Evolutionary conservation across 1,284 basidiomycete genomes (phyloP).

Genomic region (Earliella scabrosa): DNA sequence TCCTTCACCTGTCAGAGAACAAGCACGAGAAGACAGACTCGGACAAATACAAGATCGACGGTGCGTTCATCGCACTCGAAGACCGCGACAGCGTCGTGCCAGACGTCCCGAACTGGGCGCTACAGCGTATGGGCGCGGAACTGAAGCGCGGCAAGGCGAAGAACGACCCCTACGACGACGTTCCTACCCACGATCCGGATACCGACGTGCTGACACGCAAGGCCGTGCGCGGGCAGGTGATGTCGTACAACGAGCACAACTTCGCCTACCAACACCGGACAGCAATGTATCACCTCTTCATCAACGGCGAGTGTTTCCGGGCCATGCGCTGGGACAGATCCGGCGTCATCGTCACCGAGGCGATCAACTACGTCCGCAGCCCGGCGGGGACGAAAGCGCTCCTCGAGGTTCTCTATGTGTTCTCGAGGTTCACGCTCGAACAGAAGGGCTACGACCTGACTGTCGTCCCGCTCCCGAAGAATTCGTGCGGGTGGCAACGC

Average conservation of each 20-base stretch:
- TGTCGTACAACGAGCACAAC: too few species aligned
- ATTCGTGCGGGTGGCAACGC: neutral
- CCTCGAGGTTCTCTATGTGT: too few species aligned
- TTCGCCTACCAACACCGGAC: too few species aligned
- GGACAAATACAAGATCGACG: too few species aligned
- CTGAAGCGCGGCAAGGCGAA: neutral
- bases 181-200: neutral
- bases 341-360: too few species aligned
- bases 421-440: too few species aligned
- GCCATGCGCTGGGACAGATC: constrained; percentile 4
- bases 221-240: neutral
- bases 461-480: neutral
- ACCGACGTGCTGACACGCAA: neutral
- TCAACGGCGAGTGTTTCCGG: neutral
- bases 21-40: too few species aligned
- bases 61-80: neutral
- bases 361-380: too few species aligned
- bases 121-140: too few species aligned
- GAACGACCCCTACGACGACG: constrained; percentile 2
- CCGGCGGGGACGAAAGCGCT: too few species aligned
- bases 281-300: neutral
- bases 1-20: too few species aligned
- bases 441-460: constrained; percentile 19
- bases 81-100: neutral
- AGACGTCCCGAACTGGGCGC: neutral